Evolutionary conservation across 352 stramenopile species (phyloP), one percentile per base, ranked within the genome.

Genomic region (Thraustochytrium sp.): DNA sequence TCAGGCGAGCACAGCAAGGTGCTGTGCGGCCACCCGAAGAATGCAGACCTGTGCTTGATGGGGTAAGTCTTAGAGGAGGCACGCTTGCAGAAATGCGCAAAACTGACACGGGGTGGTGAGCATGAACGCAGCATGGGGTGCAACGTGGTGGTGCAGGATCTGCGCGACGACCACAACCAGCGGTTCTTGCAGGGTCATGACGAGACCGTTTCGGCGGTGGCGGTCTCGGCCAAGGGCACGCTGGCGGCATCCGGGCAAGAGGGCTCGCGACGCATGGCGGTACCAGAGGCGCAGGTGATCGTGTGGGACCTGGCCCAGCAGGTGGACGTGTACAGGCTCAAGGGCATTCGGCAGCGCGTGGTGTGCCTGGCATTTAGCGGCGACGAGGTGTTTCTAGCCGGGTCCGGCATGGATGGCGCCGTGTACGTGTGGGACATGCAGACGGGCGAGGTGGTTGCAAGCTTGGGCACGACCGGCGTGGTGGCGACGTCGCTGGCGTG

Each of bases 371-470:
- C 85, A 3, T 89, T 90, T 59, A 84, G 78, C 59, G 85, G 84
- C 11, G 87, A 90, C 80, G 56, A 82, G 62, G 56, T 73, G 13
- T 90, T 90, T 75, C 74, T 90, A 3, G 75, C 87, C n/a, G 86
- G 68, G 16, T 85, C 78, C 46, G 86, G 85, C 0, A 38, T 51
- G 18, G 87, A 90, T 55, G 68, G 84, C 37, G 31, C 87, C 44
- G 48, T 89, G 34, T 88, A 86, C 54, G 75, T 90, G 3, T 90
- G 87, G 87, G 87, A 90, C 80, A 88, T 87, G 76, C 74, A 82
- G 36, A 89, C 87, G 9, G 87, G 87, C 29, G 87, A 90, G 76
- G 21, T 84, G 37, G 37, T 86, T 23, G 74, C 76, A 36, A 85
- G 76, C 29, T 18, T 73, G 49, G 78, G 74, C n/a, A 36, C 26